Evolutionary conservation across 2,329 filamentous ascomycete genomes (phyloP), one percentile per base, ranked within the genome.

Genomic region (Zymoseptoria passerinii): DNA sequence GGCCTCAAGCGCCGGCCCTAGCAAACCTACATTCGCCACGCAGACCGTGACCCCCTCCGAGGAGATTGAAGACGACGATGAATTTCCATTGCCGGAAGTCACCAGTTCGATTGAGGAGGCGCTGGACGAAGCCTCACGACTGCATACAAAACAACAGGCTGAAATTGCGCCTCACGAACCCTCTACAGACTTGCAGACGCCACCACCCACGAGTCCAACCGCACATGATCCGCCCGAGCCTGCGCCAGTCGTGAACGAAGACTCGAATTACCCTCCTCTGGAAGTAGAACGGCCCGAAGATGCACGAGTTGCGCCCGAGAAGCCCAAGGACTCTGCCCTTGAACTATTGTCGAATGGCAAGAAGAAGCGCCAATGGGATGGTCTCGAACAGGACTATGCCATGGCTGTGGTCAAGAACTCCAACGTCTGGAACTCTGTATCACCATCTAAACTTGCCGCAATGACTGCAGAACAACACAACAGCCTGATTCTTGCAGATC

Each of bases 381-480:
- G 35, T 44, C 16, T 44, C 4, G 35, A 44, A 54, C 66, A 69
- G 18, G 70, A 71, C 54, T 70, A 69, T 50, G 66, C 67, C 8
- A 68, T 70, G 58, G 66, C 68, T 2, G 61, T 72, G 8, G 61
- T 72, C 5, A 64, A 67, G 8, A 62, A 71, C 28, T 71, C 70
- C 8, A 67, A 68, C 20, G 62, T 64, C 0, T 61, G 70, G 9
- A 63, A 65, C 16, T 58, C 63, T 16, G 53, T 70, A 5, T 67
- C 70, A 4, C 65, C 68, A 8, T 64, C 68, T 20, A 72, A 72
- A 20, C 73, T 76, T 35, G 72, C 73, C 18, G 73, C 72, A 9
- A 76, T 94, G 77, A 96, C 90, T 0, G 89, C 94, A 0, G 92
- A 99, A 73, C 89, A 96, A 70, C 91, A 97, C 73, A 99, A 97